Evolutionary conservation across 23 red algal genomes (phyloP).

Genomic region (Pyropia yezoensis): DNA sequence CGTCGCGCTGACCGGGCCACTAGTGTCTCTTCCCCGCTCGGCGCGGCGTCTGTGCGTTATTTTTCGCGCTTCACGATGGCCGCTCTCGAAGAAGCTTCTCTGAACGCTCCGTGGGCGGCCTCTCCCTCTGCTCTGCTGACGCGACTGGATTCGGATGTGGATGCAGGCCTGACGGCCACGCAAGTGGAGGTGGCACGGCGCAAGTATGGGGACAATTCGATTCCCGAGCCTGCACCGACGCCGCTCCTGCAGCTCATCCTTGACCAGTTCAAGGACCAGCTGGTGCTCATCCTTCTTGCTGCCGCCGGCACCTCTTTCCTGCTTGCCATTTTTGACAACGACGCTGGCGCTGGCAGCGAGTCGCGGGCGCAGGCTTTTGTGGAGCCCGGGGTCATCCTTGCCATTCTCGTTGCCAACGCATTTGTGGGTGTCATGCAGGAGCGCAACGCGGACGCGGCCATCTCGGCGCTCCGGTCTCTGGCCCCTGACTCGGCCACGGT

Average conservation of each 20-base stretch:
- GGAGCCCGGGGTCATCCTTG: conserved; percentile 90
- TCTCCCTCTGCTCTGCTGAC: conserved; percentile 48
- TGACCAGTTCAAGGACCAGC: conserved; percentile 93
- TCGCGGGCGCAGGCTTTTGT: conserved; percentile 76
- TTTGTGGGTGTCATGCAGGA: conserved; percentile 95
- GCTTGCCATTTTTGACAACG: conserved; percentile 67
- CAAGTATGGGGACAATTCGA: conserved; percentile 60
- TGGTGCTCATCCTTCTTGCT: conserved; percentile 76
- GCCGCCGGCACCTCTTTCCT: conserved; percentile 86
- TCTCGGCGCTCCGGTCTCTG: conserved; percentile 80
- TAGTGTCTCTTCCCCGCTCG: no score
- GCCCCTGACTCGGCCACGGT: conserved; percentile 83
- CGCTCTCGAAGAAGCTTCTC: conserved; percentile 3
- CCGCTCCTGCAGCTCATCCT: conserved; percentile 75
- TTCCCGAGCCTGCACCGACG: conserved; percentile 35
- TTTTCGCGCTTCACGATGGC: no score
- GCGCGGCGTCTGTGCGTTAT: no score
- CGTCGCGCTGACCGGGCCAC: no score
- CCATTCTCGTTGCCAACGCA: conserved; percentile 91
- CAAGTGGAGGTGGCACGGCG: conserved; percentile 43
- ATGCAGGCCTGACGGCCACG: conserved; percentile 43
- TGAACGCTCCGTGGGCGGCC: conserved; percentile 28
- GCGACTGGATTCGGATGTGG: conserved; percentile 24
- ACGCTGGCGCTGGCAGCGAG: conserved; percentile 19
- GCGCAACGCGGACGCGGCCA: conserved; percentile 86